Conservation (phyloP, 192 early-diverging fungal species). For the Rhizophlyctis rosea region DNA sequence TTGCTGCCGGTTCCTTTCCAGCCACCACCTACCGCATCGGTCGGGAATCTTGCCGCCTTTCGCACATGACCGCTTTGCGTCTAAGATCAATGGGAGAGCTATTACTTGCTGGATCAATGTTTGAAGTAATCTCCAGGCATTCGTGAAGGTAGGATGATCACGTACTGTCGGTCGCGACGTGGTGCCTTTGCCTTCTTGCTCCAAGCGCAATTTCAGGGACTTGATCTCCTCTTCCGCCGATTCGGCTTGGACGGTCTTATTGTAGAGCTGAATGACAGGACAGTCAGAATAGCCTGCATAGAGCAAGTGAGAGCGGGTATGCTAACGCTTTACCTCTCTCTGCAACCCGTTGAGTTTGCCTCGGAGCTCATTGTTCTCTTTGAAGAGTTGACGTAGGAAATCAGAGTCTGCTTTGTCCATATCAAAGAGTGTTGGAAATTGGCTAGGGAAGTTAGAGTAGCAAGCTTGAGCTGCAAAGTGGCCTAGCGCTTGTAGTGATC, state of each 20-base stretch:
- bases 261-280: conserved; percentile 40
- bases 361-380: conserved; percentile 57
- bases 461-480: too few relatives aligned
- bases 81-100: conserved; percentile 3
- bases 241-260: conserved; percentile 45
- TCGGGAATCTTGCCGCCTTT: conserved; percentile 10
- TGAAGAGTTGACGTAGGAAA: conserved; percentile 52
- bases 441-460: too few relatives aligned
- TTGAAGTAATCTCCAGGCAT: too few relatives aligned
- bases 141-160: too few relatives aligned
- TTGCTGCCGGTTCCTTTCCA: too few relatives aligned
- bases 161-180: conserved; percentile 24
- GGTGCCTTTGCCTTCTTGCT: conserved; percentile 8
- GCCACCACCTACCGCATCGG: conserved; percentile 17
- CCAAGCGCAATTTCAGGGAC: conserved; percentile 30
- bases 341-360: conserved; percentile 42
- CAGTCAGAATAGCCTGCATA: too few relatives aligned
- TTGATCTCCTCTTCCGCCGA: conserved; percentile 45
- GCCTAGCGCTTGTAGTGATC: too few relatives aligned
- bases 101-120: too few relatives aligned
- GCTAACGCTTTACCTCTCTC: conserved; percentile 35
- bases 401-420: conserved; percentile 59
- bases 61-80: conserved; percentile 15
- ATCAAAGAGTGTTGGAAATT: too few relatives aligned
- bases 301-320: neutral